phyloP scores from a whole-genome alignment of 768 basidiomycete genomes.

The Sarcodon sp. region DNA sequence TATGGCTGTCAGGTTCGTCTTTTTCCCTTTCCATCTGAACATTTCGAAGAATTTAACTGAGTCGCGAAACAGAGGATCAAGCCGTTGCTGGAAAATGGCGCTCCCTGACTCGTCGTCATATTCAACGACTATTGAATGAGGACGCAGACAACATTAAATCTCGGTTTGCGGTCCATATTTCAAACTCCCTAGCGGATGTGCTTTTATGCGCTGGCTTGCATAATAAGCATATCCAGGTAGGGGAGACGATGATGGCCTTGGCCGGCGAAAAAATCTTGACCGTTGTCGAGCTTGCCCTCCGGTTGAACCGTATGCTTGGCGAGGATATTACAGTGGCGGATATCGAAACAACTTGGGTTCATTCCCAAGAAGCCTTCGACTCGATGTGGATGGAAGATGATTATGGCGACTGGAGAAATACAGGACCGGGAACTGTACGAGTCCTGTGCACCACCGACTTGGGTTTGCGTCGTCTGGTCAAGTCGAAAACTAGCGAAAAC shows the following conservation, averaged over 20 bases:
- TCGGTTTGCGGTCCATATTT: background rate
- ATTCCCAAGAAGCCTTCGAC: background rate
- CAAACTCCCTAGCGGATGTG: background rate
- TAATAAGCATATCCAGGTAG: background rate
- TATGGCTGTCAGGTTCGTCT: background rate
- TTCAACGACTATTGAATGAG: background rate
- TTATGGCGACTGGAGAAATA: background rate
- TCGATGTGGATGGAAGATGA: background rate
- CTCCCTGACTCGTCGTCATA: background rate
- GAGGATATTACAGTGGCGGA: constrained; percentile 1
- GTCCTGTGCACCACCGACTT: constrained; percentile 25
- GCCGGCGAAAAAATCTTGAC: background rate
- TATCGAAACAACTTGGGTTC: background rate
- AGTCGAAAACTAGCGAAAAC: constrained; percentile 14
- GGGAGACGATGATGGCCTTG: background rate
- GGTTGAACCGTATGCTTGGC: background rate
- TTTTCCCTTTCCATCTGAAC: background rate
- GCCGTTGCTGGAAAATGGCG: constrained; percentile 2
- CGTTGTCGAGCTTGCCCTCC: constrained; percentile 1
- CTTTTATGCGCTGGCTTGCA: background rate
- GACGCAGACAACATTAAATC: background rate
- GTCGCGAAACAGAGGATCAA: background rate
- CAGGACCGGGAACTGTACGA: constrained; percentile 4
- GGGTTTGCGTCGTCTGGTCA: constrained; percentile 20
- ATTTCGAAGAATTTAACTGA: background rate